Evolutionary conservation across 768 basidiomycete genomes (phyloP).

Genomic region (Pulveroboletus sp.): DNA sequence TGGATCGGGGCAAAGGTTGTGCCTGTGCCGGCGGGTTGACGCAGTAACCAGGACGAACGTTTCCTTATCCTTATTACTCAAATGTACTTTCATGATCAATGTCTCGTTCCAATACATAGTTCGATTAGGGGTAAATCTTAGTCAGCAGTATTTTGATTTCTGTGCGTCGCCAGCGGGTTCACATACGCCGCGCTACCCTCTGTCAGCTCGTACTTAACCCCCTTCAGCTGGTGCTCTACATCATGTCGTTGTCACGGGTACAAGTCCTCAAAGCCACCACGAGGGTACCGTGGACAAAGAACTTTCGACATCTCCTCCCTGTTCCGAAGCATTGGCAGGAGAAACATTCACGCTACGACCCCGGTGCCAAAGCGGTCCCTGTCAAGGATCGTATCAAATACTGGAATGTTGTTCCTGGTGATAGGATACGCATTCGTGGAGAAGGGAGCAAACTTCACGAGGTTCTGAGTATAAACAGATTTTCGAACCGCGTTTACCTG

Average conservation of each 20-base stretch:
- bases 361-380: conserved; percentile 48
- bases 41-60: neutral
- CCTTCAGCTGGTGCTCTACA: neutral
- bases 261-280: conserved; percentile 48
- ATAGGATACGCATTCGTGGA: conserved; percentile 67
- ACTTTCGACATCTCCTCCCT: conserved; percentile 62
- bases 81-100: conserved; percentile 7
- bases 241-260: conserved; percentile 31
- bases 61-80: neutral
- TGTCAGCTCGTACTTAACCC: neutral
- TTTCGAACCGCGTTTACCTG: conserved; percentile 65
- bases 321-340: conserved; percentile 54
- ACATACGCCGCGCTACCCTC: too few relatives aligned
- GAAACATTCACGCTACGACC: conserved; percentile 41
- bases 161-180: too few relatives aligned
- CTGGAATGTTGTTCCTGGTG: conserved; percentile 88
- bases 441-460: conserved; percentile 62
- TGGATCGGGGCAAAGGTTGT: conserved; percentile 36
- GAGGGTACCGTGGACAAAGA: conserved; percentile 52
- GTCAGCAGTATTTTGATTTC: conserved; percentile 14
- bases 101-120: too few relatives aligned
- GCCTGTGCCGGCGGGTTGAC: conserved; percentile 21
- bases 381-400: conserved; percentile 71
- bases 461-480: conserved; percentile 68
- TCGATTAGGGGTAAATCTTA: too few relatives aligned